Base-by-base conservation (phyloP, 768 basidiomycete species). In the Chalciporus sphaerocephalus region DNA sequence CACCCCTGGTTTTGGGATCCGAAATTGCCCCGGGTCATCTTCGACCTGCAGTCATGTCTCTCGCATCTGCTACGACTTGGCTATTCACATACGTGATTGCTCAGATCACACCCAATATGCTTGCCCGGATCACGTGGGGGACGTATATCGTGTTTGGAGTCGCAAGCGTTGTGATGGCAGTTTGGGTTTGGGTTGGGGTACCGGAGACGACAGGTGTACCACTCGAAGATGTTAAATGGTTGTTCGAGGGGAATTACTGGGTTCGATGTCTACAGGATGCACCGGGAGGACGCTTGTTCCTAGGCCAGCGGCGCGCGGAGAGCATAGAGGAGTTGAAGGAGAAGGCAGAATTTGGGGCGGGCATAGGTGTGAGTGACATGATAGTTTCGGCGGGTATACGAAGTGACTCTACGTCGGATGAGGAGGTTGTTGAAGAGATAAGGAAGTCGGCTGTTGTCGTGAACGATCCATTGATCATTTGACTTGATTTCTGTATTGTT, bases 141-240 rank as follows among this genome's bases (percentile, higher is more conserved):
- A 69, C 68, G 36, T 69, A 59, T 43, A 35, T 67, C 20, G 48
- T 66, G 15, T 69, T 69, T 42, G 68, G 68, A 1, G 34, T 58
- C 20, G 58, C 55, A 32, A 58, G 59, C 15, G 22, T 66, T 2
- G 36, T 54, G 44, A 65, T 71, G 59, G 58, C 57, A 35, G 47
- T 40, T 13, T 73, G 59, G 66, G 62, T 58, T 30, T 66, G 67
- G 57, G 49, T 53, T n/a, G 62, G 65, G 40, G 57, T 73, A 6
- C 72, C 72, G 0, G 72, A 73, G 56, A 73, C 72, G 38, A 68
- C 55, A 15, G 65, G 68, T 11, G 60, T 68, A 18, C 61, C 67
- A 27, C 60, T 72, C 22, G 71, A 72, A 58, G 68, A 72, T 27
- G 57, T 72, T 34, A 52, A 48, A 22, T 64, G 53, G 46, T 27